A percentile compares a stretch with the other conserved stretches of the same genome.
Conservation (phyloP, 2,329 filamentous ascomycete species). For the Aspergillus tubingensis region DNA sequence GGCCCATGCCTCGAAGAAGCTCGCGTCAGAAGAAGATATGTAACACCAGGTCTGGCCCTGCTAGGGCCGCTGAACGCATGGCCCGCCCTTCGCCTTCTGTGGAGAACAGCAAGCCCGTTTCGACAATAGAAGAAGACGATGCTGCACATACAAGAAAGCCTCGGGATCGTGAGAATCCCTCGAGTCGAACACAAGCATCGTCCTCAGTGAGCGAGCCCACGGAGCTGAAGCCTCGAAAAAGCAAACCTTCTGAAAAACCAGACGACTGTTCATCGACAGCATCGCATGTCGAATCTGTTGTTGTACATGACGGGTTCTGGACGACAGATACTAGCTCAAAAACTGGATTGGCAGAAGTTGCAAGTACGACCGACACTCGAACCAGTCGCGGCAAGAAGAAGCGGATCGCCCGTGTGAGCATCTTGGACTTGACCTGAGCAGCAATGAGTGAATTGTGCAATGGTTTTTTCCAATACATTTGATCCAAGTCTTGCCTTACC, state of each 20-base stretch:
- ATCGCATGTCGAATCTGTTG: constrained; percentile 18
- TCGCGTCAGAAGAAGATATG: background rate
- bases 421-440: constrained; percentile 32
- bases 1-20: constrained; percentile 13
- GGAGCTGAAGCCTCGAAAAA: background rate
- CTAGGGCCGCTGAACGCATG: background rate
- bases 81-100: background rate
- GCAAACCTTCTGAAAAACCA: background rate
- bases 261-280: background rate
- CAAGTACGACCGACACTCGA: background rate
- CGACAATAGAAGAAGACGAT: background rate
- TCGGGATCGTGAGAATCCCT: background rate
- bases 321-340: constrained; percentile 12
- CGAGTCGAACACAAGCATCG: background rate
- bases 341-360: constrained; percentile 2
- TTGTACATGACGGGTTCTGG: constrained; percentile 14
- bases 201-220: background rate
- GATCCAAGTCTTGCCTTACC: no score
- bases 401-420: constrained; percentile 36
- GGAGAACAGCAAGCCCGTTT: background rate
- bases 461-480: background rate
- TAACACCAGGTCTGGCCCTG: background rate
- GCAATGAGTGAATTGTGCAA: background rate
- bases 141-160: background rate
- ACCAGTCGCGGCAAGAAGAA: constrained; percentile 28